phyloP scores from a whole-genome alignment of 345 rosid species.

The Citrus sp. region DNA sequence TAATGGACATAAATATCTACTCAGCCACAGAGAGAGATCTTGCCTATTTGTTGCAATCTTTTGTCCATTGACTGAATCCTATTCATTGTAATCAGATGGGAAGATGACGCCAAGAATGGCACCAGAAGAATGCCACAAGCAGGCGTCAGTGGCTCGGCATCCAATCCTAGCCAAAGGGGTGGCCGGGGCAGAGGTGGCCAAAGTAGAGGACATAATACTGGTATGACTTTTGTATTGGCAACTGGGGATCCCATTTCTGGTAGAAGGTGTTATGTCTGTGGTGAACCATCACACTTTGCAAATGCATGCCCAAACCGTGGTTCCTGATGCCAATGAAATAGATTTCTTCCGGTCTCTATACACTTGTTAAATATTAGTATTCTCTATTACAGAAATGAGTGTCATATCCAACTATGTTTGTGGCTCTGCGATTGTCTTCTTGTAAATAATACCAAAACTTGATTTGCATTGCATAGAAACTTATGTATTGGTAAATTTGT shows the following conservation, averaged over 20 bases:
- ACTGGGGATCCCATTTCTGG: slow-evolving; percentile 84
- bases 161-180: slow-evolving; percentile 37
- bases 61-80: not conserved
- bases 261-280: slow-evolving; percentile 77
- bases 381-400: not conserved
- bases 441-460: not conserved
- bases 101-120: slow-evolving; percentile 57
- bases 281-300: slow-evolving; percentile 96
- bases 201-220: slow-evolving; percentile 29
- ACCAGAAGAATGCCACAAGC: slow-evolving; percentile 28
- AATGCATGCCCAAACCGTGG: slow-evolving; percentile 76
- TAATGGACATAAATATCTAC: not conserved
- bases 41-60: not conserved
- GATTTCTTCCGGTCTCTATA: not conserved
- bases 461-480: too few species aligned
- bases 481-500: too few species aligned
- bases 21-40: not conserved
- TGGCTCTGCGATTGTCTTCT: too few species aligned
- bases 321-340: slow-evolving; percentile 18
- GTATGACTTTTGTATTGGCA: slow-evolving; percentile 64
- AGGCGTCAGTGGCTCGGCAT: slow-evolving; percentile 23
- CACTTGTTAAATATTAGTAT: not conserved
- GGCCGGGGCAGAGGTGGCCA: slow-evolving; percentile 51
- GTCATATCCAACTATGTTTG: not conserved
- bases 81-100: slow-evolving; percentile 59